Evolutionary conservation across 1,139 yeast genomes (phyloP).

Genomic region (Suhomyces coccinellae): DNA sequence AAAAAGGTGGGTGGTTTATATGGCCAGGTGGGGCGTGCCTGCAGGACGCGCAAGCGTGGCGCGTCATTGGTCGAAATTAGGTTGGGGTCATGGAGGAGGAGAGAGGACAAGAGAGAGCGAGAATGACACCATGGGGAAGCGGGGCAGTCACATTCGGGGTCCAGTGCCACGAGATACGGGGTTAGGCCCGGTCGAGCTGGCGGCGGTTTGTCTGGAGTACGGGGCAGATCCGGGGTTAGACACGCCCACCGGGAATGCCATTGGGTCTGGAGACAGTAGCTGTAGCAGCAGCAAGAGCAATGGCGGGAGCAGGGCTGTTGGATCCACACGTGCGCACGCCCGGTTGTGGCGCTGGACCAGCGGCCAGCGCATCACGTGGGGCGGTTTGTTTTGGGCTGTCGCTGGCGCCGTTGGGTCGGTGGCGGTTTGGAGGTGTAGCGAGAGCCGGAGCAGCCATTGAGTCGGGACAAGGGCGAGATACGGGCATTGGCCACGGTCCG

Average conservation of each 20-base stretch:
- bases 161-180: no score
- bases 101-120: not conserved
- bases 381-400: not conserved
- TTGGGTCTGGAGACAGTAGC: no score
- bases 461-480: not conserved
- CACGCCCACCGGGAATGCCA: no score
- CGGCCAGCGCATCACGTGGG: constrained; percentile 6
- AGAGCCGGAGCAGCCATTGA: not conserved
- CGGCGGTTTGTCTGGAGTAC: no score
- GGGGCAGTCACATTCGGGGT: no score
- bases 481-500: not conserved
- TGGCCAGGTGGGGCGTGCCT: constrained; percentile 4
- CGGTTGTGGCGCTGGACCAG: constrained; percentile 5
- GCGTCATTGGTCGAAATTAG: constrained; percentile 13
- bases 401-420: no score
- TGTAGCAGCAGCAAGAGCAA: no score
- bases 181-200: no score
- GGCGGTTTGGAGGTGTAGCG: no score
- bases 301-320: no score
- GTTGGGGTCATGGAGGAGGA: constrained; percentile 7
- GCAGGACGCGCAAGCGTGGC: constrained; percentile 11
- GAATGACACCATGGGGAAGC: not conserved
- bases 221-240: no score
- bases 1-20: constrained; percentile 12
- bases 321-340: not conserved